Evolutionary conservation across 2,329 filamentous ascomycete genomes (phyloP).

Genomic region (Plectosphaerella plurivora): DNA sequence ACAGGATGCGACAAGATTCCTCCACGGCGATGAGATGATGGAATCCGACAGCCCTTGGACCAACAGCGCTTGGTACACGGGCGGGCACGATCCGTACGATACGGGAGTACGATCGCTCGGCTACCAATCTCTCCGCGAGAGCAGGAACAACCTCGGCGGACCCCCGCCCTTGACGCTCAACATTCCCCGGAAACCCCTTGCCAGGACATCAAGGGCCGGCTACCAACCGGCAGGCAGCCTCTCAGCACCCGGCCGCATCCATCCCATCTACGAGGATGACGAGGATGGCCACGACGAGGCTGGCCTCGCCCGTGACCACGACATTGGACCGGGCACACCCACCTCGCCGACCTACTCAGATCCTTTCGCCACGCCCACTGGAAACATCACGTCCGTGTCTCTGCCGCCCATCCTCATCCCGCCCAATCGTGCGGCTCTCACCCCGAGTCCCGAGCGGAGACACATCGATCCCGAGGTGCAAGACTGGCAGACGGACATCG

Average conservation of each 20-base stretch:
- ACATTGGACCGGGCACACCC: conserved; percentile 22
- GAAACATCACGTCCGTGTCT: conserved; percentile 3
- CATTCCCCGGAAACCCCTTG: conserved; percentile 28
- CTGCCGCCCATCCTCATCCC: conserved; percentile 17
- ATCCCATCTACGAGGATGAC: conserved; percentile 56
- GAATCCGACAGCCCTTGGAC: conserved; percentile 32
- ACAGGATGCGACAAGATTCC: conserved; percentile 43
- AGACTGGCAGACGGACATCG: conserved; percentile 53
- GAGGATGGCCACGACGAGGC: conserved; percentile 38
- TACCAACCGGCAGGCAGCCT: conserved; percentile 12
- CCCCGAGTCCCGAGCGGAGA: conserved; percentile 35
- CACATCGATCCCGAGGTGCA: conserved; percentile 48
- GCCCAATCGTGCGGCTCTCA: conserved; percentile 26
- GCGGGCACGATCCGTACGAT: conserved; percentile 37
- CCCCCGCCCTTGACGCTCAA: conserved; percentile 13
- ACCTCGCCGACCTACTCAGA: conserved; percentile 36
- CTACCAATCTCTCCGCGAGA: conserved; percentile 44
- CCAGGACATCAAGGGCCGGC: conserved; percentile 12
- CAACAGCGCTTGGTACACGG: conserved; percentile 37
- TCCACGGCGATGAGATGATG: conserved; percentile 40
- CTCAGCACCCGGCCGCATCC: conserved; percentile 36
- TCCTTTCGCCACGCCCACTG: conserved; percentile 44
- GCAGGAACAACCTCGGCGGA: conserved; percentile 13
- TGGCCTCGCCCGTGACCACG: conserved; percentile 16
- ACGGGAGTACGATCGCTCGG: conserved; percentile 37